Evolutionary conservation across 1,139 yeast species (phyloP).

Genomic region (Casaregolazyma lundiana): DNA sequence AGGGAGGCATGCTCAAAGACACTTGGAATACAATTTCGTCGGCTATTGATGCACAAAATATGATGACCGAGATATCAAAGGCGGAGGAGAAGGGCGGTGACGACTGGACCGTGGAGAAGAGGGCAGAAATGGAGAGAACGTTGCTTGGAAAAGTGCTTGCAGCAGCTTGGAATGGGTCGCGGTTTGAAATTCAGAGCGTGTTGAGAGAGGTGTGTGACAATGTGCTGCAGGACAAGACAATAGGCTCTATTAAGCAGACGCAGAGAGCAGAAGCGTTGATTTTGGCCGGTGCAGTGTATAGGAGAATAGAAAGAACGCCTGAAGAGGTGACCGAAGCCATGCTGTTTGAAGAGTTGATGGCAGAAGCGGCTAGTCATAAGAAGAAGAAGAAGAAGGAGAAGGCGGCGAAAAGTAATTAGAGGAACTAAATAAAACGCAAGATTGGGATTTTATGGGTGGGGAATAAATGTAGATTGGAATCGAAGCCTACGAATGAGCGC

Average conservation of each 20-base stretch:
- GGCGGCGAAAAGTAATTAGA: background rate
- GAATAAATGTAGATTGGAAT: too few species aligned
- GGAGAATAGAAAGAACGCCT: constrained; percentile 61
- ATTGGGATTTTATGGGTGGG: too few species aligned
- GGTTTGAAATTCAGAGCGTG: constrained; percentile 84
- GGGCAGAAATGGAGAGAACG: constrained; percentile 80
- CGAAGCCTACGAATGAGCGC: too few species aligned
- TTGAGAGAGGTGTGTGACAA: constrained; percentile 80
- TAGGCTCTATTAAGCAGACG: constrained; percentile 50
- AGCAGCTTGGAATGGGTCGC: constrained; percentile 96
- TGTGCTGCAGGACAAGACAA: constrained; percentile 62
- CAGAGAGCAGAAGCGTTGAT: constrained; percentile 79
- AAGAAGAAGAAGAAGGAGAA: constrained; percentile 42
- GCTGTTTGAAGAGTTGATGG: constrained; percentile 84
- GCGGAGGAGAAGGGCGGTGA: constrained; percentile 48
- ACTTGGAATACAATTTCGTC: constrained; percentile 79
- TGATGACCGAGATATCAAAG: constrained; percentile 67
- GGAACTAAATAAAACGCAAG: too few species aligned
- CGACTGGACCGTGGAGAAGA: constrained; percentile 71
- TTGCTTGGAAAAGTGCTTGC: constrained; percentile 87
- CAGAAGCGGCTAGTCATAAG: constrained; percentile 86
- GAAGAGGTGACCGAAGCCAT: constrained; percentile 90
- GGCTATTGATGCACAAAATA: constrained; percentile 82
- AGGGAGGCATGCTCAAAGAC: constrained; percentile 80
- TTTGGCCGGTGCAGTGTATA: constrained; percentile 70